Evolutionary conservation across 257 asterid genomes (phyloP).

Genomic region (Gardenia jasminoides): DNA sequence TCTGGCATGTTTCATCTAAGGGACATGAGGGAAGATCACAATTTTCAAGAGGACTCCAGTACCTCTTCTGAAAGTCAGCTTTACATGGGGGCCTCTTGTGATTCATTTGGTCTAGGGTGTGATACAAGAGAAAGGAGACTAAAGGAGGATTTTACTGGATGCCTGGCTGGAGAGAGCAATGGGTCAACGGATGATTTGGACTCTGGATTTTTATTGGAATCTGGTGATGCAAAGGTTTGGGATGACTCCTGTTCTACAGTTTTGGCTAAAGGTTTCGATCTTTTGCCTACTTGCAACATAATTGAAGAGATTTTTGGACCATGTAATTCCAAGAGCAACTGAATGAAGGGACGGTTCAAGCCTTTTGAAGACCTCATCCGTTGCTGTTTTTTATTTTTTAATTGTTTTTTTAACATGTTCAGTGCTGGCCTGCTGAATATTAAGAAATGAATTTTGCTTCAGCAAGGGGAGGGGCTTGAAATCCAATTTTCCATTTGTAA

Average conservation of each 20-base stretch:
- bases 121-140: neutral
- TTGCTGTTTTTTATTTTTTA: no score
- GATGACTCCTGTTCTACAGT: conserved; percentile 21
- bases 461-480: neutral
- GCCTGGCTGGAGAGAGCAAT: conserved; percentile 10
- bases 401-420: neutral
- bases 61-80: conserved; percentile 18
- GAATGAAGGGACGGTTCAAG: neutral
- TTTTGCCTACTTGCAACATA: conserved; percentile 38
- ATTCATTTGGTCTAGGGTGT: conserved; percentile 7
- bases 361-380: neutral
- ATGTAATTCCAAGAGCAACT: conserved; percentile 21
- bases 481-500: neutral
- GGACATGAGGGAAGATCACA: conserved; percentile 2
- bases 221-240: conserved; percentile 24
- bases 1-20: neutral
- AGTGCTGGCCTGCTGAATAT: neutral
- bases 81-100: conserved; percentile 1
- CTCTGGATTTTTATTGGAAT: conserved; percentile 20
- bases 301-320: conserved; percentile 43
- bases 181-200: conserved; percentile 18
- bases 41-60: conserved; percentile 19
- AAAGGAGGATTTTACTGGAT: conserved; percentile 15
- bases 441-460: neutral
- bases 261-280: conserved; percentile 19